These are phyloP conservation scores for Jacaranda mimosifolia DNA, from an alignment of 257 asterid species.

Conservation along the genomic window DNA sequence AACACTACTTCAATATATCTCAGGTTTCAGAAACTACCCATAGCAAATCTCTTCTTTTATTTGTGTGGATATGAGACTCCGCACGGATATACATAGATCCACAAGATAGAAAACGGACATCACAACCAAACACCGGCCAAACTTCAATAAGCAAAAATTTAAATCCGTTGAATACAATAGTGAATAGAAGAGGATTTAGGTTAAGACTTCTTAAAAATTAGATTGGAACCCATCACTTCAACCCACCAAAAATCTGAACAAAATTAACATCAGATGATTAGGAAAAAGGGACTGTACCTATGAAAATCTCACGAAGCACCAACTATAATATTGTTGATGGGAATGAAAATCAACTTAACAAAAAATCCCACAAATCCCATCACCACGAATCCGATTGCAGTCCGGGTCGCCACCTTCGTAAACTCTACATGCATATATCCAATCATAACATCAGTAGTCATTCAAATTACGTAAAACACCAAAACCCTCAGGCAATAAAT, in stretches of 20 bases:
- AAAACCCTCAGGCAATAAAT: not conserved
- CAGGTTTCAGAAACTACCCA: not conserved
- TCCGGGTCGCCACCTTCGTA: constrained; percentile 55
- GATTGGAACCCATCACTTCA: too few relatives aligned
- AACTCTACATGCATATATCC: constrained; percentile 32
- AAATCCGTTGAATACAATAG: not conserved
- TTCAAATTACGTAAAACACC: not conserved
- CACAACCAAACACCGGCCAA: not conserved
- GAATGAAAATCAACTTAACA: constrained; percentile 54
- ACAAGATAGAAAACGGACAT: not conserved
- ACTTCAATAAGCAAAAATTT: not conserved
- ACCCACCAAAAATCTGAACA: not conserved
- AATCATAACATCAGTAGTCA: not conserved
- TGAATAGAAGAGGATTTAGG: not conserved
- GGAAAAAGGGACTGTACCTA: constrained; percentile 7
- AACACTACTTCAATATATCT: not conserved
- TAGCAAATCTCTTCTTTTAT: not conserved
- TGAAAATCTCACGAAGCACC: constrained; percentile 40
- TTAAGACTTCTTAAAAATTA: not conserved
- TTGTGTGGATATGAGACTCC: not conserved
- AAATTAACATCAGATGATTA: not conserved
- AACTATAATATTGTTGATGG: constrained; percentile 55
- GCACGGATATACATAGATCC: not conserved
- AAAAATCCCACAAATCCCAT: constrained; percentile 60
- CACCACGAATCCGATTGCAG: constrained; percentile 58